Conservation (phyloP, 441 rosid genomes). For the Arabidopsis hybrid region DNA sequence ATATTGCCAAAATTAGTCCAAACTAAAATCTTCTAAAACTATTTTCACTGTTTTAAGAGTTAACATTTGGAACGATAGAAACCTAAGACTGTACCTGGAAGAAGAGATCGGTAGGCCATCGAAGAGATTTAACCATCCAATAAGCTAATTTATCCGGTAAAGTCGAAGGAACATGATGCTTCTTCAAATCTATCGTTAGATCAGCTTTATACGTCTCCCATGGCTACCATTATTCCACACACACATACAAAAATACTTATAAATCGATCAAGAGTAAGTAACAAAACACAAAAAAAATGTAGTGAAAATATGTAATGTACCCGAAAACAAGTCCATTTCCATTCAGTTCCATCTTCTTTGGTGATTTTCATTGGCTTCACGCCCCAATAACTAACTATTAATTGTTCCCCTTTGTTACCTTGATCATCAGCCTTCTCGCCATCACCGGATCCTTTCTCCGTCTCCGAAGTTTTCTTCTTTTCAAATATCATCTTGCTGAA, state of each 20-base stretch:
- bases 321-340: slow-evolving; percentile 84
- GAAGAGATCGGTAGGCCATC: slow-evolving; percentile 78
- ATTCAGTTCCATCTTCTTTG: slow-evolving; percentile 75
- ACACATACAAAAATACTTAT: neutral
- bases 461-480: slow-evolving; percentile 35
- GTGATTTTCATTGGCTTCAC: slow-evolving; percentile 58
- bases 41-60: no score
- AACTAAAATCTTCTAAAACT: neutral
- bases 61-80: neutral
- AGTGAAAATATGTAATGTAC: slow-evolving; percentile 37
- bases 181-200: slow-evolving; percentile 64
- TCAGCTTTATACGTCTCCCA: slow-evolving; percentile 76
- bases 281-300: neutral
- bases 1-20: neutral
- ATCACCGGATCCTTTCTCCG: neutral
- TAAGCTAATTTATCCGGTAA: slow-evolving; percentile 65
- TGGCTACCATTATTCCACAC: slow-evolving; percentile 51
- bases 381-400: slow-evolving; percentile 75
- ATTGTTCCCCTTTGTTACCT: slow-evolving; percentile 52
- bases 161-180: slow-evolving; percentile 71
- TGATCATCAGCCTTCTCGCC: slow-evolving; percentile 54
- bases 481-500: slow-evolving; percentile 49
- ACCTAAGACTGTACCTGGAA: slow-evolving; percentile 51
- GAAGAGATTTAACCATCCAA: slow-evolving; percentile 69
- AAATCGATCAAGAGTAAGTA: neutral